These are phyloP conservation scores for Colletotrichum theobromicola DNA, from an alignment of 2,329 filamentous ascomycete genomes.

Conservation along the genomic window DNA sequence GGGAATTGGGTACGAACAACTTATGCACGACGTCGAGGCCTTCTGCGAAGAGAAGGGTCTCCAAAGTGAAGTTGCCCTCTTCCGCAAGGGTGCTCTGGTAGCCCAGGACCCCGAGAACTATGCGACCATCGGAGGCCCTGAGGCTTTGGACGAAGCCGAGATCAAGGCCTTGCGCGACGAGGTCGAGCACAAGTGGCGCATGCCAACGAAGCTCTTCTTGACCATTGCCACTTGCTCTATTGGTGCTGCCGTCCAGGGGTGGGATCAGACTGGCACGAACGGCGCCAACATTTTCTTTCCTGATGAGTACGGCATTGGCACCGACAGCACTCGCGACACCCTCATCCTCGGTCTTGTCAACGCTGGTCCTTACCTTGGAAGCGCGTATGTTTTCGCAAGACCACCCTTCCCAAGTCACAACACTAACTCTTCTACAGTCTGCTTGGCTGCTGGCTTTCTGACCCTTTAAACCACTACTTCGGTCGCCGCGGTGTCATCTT, in stretches of 20 bases:
- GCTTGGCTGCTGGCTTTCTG: constrained; percentile 69
- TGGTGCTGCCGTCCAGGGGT: constrained; percentile 73
- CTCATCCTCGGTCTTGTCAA: constrained; percentile 72
- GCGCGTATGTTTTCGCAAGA: constrained; percentile 32
- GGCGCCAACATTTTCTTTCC: constrained; percentile 69
- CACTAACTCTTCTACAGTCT: constrained; percentile 31
- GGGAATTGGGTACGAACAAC: constrained; percentile 53
- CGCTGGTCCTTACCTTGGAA: constrained; percentile 55
- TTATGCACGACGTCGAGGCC: constrained; percentile 64
- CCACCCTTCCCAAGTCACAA: neutral
- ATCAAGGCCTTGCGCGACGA: constrained; percentile 66
- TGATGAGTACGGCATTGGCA: constrained; percentile 42
- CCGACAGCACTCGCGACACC: constrained; percentile 34
- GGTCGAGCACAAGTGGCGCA: constrained; percentile 70
- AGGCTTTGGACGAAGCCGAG: constrained; percentile 65
- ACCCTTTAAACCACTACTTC: constrained; percentile 68
- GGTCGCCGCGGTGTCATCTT: constrained; percentile 73
- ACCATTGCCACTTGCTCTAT: constrained; percentile 73
- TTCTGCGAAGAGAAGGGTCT: constrained; percentile 68
- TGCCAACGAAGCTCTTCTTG: constrained; percentile 66
- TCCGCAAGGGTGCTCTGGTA: constrained; percentile 74
- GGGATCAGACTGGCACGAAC: constrained; percentile 71
- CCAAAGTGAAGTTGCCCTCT: constrained; percentile 58
- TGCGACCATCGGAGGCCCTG: constrained; percentile 62
- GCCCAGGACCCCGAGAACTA: constrained; percentile 71